phyloP scores from a whole-genome alignment of 169 alveolate genomes.

The Babesia divergens region DNA sequence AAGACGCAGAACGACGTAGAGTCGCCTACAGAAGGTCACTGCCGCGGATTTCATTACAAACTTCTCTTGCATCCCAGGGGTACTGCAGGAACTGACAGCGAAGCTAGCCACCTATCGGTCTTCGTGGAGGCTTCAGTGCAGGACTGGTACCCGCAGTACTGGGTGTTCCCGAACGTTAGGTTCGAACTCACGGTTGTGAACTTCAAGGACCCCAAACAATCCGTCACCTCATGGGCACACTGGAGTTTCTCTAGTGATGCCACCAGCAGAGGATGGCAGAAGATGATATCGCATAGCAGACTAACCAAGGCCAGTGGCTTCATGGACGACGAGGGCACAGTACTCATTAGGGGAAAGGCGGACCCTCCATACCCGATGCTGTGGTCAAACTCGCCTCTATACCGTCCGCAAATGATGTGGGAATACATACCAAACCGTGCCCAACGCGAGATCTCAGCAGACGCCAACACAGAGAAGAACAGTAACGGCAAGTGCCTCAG shows the following conservation, averaged over 20 bases:
- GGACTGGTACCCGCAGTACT: conserved; percentile 87
- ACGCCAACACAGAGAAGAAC: conserved; percentile 14
- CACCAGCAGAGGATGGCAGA: conserved; percentile 89
- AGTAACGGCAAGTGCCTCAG: neutral
- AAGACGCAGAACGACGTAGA: conserved; percentile 87
- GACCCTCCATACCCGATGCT: conserved; percentile 85
- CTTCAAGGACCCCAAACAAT: conserved; percentile 82
- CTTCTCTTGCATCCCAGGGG: conserved; percentile 88
- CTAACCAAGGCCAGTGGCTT: conserved; percentile 84
- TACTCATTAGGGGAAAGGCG: conserved; percentile 85
- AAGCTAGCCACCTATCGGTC: conserved; percentile 82
- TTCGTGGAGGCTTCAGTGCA: conserved; percentile 87
- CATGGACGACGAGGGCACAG: conserved; percentile 87
- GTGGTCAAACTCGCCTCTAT: conserved; percentile 82
- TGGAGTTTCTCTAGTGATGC: conserved; percentile 89
- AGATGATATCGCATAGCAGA: conserved; percentile 86
- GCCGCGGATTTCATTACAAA: conserved; percentile 84
- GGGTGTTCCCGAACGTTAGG: conserved; percentile 89
- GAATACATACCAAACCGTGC: conserved; percentile 69
- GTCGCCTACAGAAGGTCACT: conserved; percentile 85
- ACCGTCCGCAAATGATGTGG: conserved; percentile 86
- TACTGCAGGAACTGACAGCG: conserved; percentile 84
- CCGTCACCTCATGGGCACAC: conserved; percentile 89
- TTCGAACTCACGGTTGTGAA: conserved; percentile 87
- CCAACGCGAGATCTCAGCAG: conserved; percentile 54